Evolutionary conservation across 805 yeast genomes (phyloP).

Genomic region (Wickerhamomyces xylosicus): DNA sequence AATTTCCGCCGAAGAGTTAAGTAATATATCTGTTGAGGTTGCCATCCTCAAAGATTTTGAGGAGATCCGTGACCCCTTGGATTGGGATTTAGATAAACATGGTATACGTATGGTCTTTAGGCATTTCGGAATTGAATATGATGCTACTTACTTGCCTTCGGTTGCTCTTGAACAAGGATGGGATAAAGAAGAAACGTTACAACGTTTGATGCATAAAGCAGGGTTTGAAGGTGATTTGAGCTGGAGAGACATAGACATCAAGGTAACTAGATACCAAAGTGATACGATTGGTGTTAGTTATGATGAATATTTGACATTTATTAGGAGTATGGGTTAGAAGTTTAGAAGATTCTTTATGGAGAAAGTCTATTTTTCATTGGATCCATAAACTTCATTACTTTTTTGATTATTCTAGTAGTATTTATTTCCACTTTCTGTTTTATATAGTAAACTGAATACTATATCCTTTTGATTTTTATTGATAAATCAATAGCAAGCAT

Average conservation of each 20-base stretch:
- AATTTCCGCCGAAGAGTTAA: slow-evolving; percentile 43
- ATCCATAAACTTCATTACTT: no score
- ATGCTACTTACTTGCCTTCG: slow-evolving; percentile 84
- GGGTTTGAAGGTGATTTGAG: slow-evolving; percentile 28
- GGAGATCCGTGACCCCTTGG: slow-evolving; percentile 37
- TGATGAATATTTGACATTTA: slow-evolving; percentile 23
- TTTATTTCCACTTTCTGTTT: no score
- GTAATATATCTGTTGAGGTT: slow-evolving; percentile 35
- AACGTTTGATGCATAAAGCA: slow-evolving; percentile 64
- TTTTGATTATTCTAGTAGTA: no score
- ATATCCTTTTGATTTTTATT: no score
- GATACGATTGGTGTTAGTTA: slow-evolving; percentile 32
- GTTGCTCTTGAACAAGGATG: slow-evolving; percentile 86
- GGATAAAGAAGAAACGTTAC: slow-evolving; percentile 65
- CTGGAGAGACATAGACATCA: slow-evolving; percentile 26
- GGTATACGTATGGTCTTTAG: slow-evolving; percentile 60
- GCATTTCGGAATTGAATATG: slow-evolving; percentile 27
- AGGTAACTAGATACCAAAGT: slow-evolving; percentile 48
- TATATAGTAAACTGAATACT: no score
- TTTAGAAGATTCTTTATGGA: no score
- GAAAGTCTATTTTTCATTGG: no score
- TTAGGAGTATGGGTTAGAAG: background rate
- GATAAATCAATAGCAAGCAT: no score
- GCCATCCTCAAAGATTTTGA: slow-evolving; percentile 57
- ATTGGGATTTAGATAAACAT: slow-evolving; percentile 78